Evolutionary conservation across 106 monocot species (phyloP), one percentile per base, ranked within the genome.

Genomic region (Apostasia ramifera): DNA sequence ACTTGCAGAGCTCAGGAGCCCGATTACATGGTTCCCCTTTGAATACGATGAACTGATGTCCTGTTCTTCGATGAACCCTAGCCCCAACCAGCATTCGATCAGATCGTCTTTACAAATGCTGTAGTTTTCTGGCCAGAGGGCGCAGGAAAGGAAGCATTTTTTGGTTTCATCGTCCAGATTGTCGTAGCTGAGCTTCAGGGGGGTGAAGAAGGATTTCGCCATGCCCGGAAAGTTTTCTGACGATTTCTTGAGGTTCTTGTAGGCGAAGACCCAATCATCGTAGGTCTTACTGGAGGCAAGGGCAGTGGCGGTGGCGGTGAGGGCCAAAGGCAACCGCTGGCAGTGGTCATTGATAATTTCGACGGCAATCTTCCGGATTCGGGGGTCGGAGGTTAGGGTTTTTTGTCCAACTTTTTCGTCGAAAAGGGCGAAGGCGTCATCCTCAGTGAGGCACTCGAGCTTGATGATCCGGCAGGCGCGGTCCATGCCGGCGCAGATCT

Each of bases 171-270:
- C 45, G 8, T 8, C 10, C 7, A 81, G 43, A 13, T 58, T 50
- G n/a, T 70, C 59, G 47, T 81, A 81, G 48, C 75, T 81, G 10
- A 70, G 10, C 44, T 76, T 76, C 40, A 79, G 39, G 39, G 44
- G 12, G 3, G 55, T 26, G 39, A 59, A 40, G 13, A 59, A 40
- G 4, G 37, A 40, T 5, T 59, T 40, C 5, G 8, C 59, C 59
- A 59, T 38, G 59, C 59, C 59, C 2, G 37, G 59, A 40, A 59
- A 40, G 6, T 59, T 40, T 3, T 37, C 59, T 1, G 59, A 56
- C 8, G 65, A 57, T 6, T 70, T 42, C 41, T 44, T 15, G 11
- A 76, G 47, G 1, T 2, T 3, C 2, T 55, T 51, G 47, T 49
- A 5, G 1, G 65, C 47, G 8, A 8, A 0, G 38, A 11, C 7